Evolutionary conservation across 2,329 filamentous ascomycete genomes (phyloP).

Genomic region (Cryphonectria parasitica): DNA sequence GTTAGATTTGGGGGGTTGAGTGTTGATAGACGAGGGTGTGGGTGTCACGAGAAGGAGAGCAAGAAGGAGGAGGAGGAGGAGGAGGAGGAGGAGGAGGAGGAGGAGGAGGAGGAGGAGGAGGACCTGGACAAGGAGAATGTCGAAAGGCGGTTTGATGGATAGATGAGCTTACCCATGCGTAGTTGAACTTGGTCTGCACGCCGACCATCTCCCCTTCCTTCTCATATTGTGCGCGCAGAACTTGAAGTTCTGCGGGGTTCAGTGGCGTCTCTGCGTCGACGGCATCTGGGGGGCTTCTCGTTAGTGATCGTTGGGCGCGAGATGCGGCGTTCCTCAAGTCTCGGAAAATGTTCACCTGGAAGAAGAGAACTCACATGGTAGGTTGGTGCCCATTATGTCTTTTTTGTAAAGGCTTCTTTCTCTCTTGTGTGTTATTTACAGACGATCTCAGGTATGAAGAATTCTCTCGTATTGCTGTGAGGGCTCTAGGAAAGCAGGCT

Average conservation of each 20-base stretch:
- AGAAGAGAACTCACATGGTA: constrained; percentile 46
- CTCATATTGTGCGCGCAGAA: constrained; percentile 91
- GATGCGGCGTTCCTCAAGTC: neutral
- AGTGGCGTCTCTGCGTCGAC: constrained; percentile 97
- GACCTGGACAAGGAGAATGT: neutral
- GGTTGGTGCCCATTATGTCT: constrained; percentile 50
- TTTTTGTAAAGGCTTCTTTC: constrained; percentile 7
- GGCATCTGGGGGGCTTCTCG: constrained; percentile 67
- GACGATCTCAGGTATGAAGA: neutral
- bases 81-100: neutral
- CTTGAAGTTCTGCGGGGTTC: constrained; percentile 88
- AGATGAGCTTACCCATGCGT: constrained; percentile 77
- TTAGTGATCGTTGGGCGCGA: neutral
- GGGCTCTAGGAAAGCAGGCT: neutral
- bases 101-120: neutral
- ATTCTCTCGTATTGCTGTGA: neutral
- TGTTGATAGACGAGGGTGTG: neutral
- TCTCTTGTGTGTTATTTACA: neutral
- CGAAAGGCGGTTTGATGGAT: neutral
- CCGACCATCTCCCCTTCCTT: constrained; percentile 97
- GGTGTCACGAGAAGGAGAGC: neutral
- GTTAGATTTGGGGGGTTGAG: neutral
- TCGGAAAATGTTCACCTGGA: neutral
- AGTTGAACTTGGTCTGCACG: constrained; percentile 99
- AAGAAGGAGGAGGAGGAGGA: neutral